Conservation (phyloP, 2,329 filamentous ascomycete species). For the Didymella sp. region DNA sequence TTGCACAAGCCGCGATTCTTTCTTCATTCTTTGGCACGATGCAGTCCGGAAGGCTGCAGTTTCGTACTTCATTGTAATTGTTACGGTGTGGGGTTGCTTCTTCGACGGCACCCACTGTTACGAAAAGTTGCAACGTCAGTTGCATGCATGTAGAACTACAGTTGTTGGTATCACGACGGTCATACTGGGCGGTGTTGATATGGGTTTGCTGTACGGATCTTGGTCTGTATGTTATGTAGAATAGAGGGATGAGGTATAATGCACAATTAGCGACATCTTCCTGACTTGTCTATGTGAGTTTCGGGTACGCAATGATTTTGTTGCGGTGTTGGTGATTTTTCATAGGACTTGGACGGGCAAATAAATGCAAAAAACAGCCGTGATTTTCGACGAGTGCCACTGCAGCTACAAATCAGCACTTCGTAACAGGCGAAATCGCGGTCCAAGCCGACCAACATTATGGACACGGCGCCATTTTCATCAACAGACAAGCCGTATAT, state of each 20-base stretch:
- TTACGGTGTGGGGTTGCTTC: slow-evolving; percentile 20
- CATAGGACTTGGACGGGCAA: neutral
- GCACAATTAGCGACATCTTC: slow-evolving; percentile 10
- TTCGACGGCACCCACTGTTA: slow-evolving; percentile 20
- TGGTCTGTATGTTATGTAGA: slow-evolving; percentile 5
- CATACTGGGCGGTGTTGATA: slow-evolving; percentile 17
- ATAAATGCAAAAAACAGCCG: neutral
- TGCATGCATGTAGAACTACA: slow-evolving; percentile 20
- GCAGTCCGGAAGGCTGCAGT: slow-evolving; percentile 17
- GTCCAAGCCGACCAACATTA: too few species aligned
- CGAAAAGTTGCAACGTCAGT: slow-evolving; percentile 19
- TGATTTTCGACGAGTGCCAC: neutral
- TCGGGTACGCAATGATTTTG: neutral
- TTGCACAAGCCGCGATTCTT: neutral
- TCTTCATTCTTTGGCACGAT: slow-evolving; percentile 18
- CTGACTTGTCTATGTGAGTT: neutral
- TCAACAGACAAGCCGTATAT: neutral
- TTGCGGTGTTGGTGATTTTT: neutral
- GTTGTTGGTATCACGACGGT: slow-evolving; percentile 12
- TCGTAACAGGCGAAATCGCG: too few species aligned
- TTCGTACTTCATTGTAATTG: slow-evolving; percentile 23
- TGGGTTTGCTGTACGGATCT: neutral
- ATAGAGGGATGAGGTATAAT: slow-evolving; percentile 14
- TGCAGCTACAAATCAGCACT: too few species aligned
- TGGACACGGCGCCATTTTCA: too few species aligned